A percentile compares a stretch with the other conserved stretches of the same genome.
Evolutionary conservation across 768 basidiomycete genomes (phyloP).

Genomic region (Dacryopinax spathularia): DNA sequence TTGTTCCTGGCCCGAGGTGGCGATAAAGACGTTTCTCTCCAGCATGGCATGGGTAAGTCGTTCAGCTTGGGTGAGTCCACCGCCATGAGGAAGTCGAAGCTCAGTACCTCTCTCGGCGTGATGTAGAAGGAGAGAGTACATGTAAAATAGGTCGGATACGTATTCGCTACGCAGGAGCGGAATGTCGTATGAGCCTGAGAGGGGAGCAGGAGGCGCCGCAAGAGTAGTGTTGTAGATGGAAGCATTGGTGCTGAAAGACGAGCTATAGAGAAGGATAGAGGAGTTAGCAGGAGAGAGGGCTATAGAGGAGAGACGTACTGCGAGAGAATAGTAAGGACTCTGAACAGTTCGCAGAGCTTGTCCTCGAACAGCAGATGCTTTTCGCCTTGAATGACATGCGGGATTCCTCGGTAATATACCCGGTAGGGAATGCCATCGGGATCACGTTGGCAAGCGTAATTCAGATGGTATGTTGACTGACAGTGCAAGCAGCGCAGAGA

Average conservation of each 20-base stretch:
- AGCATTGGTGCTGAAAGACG: neutral
- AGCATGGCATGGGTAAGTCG: neutral
- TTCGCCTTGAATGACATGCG: neutral
- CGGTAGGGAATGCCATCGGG: neutral
- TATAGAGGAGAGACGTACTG: neutral
- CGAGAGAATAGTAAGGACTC: neutral
- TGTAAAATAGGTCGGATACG: slow-evolving; percentile 5
- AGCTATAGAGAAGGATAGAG: neutral
- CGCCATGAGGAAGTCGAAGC: neutral
- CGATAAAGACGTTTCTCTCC: neutral
- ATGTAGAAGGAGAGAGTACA: neutral
- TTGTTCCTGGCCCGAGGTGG: neutral
- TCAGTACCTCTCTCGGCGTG: neutral
- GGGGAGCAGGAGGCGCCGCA: neutral
- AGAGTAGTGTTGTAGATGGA: neutral
- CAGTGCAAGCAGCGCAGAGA: neutral
- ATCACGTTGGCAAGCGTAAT: neutral
- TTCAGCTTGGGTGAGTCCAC: neutral
- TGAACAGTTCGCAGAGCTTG: neutral
- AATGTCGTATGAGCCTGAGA: neutral
- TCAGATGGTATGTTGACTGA: neutral
- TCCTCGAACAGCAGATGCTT: neutral
- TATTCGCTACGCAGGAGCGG: neutral
- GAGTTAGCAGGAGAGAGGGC: neutral
- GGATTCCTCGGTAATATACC: neutral